Evolutionary conservation across 2,329 filamentous ascomycete genomes (phyloP).

Genomic region (Stenocarpella maydis): DNA sequence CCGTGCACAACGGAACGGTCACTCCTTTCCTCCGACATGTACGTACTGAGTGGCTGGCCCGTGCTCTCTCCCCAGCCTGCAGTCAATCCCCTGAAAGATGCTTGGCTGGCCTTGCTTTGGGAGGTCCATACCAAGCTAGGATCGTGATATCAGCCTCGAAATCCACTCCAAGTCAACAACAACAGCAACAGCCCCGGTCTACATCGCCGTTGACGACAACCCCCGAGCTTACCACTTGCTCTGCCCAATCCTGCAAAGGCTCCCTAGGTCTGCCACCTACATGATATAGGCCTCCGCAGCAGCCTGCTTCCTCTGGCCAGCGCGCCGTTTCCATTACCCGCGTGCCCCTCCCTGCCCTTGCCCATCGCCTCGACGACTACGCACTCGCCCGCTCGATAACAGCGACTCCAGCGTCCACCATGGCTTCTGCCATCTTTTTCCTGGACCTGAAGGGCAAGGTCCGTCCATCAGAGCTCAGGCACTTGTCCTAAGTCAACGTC

Average conservation of each 20-base stretch:
- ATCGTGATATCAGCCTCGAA: constrained; percentile 22
- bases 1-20: constrained; percentile 26
- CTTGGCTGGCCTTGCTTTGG: constrained; percentile 30
- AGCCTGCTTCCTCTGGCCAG: constrained; percentile 37
- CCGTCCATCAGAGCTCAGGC: constrained; percentile 39
- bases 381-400: constrained; percentile 34
- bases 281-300: constrained; percentile 27
- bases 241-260: not conserved
- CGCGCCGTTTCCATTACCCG: constrained; percentile 35
- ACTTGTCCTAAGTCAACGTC: not conserved
- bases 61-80: not conserved
- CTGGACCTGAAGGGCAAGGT: constrained; percentile 99
- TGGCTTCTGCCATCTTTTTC: constrained; percentile 99
- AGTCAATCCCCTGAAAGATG: constrained; percentile 24
- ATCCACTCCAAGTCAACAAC: constrained; percentile 10
- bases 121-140: constrained; percentile 18
- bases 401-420: constrained; percentile 48
- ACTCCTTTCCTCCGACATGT: constrained; percentile 24
- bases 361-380: constrained; percentile 32
- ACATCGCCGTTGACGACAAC: constrained; percentile 12
- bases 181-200: not conserved
- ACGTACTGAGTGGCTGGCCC: not conserved
- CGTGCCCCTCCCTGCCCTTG: constrained; percentile 38
- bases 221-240: constrained; percentile 5
- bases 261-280: not conserved